Evolutionary conservation across 495 filamentous ascomycete species (phyloP).

Genomic region (Xanthoparmelia taractica): DNA sequence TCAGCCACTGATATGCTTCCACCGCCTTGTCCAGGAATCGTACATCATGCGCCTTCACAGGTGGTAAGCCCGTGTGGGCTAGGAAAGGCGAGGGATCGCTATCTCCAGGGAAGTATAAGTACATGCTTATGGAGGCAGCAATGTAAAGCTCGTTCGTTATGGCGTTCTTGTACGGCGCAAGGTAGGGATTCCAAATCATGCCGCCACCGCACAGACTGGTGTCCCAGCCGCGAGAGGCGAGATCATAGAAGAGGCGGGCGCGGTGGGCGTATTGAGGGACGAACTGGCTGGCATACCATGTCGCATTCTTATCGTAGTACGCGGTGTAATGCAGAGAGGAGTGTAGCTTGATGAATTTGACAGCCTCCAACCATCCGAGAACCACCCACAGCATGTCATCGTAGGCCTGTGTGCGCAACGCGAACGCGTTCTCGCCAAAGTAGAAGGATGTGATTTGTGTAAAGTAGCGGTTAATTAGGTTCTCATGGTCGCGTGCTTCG

Average conservation of each 20-base stretch:
- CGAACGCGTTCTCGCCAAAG: slow-evolving; percentile 76
- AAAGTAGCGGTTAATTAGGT: slow-evolving; percentile 77
- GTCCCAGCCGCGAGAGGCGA: slow-evolving; percentile 77
- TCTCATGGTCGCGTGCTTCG: slow-evolving; percentile 50
- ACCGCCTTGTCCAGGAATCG: slow-evolving; percentile 63
- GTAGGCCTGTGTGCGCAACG: slow-evolving; percentile 71
- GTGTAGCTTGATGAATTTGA: slow-evolving; percentile 65
- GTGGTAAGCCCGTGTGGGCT: slow-evolving; percentile 20
- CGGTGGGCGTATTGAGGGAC: slow-evolving; percentile 75
- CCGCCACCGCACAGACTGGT: slow-evolving; percentile 74
- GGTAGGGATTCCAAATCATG: slow-evolving; percentile 83
- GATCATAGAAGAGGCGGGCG: slow-evolving; percentile 80
- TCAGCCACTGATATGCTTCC: slow-evolving; percentile 76
- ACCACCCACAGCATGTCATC: slow-evolving; percentile 99
- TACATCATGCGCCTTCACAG: slow-evolving; percentile 49
- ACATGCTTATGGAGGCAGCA: slow-evolving; percentile 79
- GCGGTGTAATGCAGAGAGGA: slow-evolving; percentile 51
- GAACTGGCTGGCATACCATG: slow-evolving; percentile 73
- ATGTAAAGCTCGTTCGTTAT: slow-evolving; percentile 94
- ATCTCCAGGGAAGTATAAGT: slow-evolving; percentile 81
- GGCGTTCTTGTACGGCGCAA: slow-evolving; percentile 89
- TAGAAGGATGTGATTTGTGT: slow-evolving; percentile 67
- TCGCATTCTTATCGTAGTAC: slow-evolving; percentile 23
- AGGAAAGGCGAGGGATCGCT: slow-evolving; percentile 60
- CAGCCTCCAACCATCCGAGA: slow-evolving; percentile 78